Conservation (phyloP, 306 rosid genomes). For the Malus sylvestris region DNA sequence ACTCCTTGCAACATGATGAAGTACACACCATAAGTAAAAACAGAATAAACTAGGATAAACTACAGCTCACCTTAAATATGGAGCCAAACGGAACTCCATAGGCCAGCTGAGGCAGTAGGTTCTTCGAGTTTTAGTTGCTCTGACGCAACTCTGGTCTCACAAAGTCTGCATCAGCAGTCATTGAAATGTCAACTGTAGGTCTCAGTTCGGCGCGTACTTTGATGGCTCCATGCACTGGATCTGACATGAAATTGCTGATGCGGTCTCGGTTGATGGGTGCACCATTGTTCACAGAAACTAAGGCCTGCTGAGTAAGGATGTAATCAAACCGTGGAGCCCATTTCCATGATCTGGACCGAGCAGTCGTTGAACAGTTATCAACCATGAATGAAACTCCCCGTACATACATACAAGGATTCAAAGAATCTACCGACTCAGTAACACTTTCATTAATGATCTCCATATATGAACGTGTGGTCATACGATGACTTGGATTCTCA, state of each 20-base stretch:
- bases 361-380: too few relatives aligned
- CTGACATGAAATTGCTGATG: constrained; percentile 86
- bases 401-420: constrained; percentile 98
- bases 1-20: background rate
- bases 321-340: constrained; percentile 97
- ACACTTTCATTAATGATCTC: constrained; percentile 96
- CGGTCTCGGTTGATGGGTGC: constrained; percentile 28
- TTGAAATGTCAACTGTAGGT: constrained; percentile 89
- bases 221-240: constrained; percentile 91
- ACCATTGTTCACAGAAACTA: constrained; percentile 77
- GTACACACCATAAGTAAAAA: background rate
- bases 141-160: constrained; percentile 66
- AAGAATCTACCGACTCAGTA: constrained; percentile 84
- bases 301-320: constrained; percentile 81
- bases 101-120: background rate
- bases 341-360: constrained; percentile 81
- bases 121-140: too few relatives aligned
- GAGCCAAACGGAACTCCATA: background rate
- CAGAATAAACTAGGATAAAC: background rate
- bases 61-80: background rate
- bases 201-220: constrained; percentile 82
- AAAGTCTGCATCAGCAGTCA: constrained; percentile 81
- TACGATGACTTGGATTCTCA: too few relatives aligned
- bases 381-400: constrained; percentile 79
- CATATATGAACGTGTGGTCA: constrained; percentile 35